Evolutionary conservation across 257 asterid species (phyloP), one percentile per base, ranked within the genome.

Genomic region (Capsicum chinense): DNA sequence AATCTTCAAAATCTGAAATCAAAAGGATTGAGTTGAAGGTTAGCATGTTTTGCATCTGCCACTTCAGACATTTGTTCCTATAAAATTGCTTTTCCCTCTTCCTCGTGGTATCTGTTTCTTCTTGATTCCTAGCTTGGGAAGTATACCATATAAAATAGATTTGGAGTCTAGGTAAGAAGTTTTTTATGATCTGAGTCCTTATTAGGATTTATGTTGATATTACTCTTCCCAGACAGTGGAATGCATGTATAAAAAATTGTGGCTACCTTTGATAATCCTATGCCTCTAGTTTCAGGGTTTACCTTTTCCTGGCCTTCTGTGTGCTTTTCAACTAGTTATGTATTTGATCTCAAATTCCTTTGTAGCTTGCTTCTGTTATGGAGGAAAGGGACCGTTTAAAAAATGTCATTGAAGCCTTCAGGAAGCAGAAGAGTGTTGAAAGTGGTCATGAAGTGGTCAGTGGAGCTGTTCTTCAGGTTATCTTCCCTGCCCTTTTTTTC

Each of bases 21-120:
- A 93, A 89, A 92, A 90, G 97, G 91, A 92, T 94, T 81, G 92
- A 92, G 89, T 83, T 89, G 90, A 90, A 90, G 98, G 98, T 96
- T 84, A 88, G 97, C 87, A 59, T 80, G 70, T 48, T 50, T 16
- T 37, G 26, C 60, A 80, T 60, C 15, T 60, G 52, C 12, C 52
- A 80, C 56, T 52, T 56, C 73, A 56, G 19, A 26, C 4, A 42
- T 70, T 17, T 50, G 35, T 59, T 54, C 14, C 81, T 78, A 48
- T 78, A 54, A 26, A 78, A 15, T 54, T 78, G 64, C 26, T 76
- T 50, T 76, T 56, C 15, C 42, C 21, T 76, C 63, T 76, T 76
- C 81, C 48, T 8, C 15, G 9, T 1, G 63, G 39, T 54, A 47
- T 52, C 42, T 26, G 64, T 76, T 52, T 52, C 64, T 54, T 76